Evolutionary conservation across 2,329 filamentous ascomycete species (phyloP), one percentile per base, ranked within the genome.

Genomic region (Penicillium verrucosum): DNA sequence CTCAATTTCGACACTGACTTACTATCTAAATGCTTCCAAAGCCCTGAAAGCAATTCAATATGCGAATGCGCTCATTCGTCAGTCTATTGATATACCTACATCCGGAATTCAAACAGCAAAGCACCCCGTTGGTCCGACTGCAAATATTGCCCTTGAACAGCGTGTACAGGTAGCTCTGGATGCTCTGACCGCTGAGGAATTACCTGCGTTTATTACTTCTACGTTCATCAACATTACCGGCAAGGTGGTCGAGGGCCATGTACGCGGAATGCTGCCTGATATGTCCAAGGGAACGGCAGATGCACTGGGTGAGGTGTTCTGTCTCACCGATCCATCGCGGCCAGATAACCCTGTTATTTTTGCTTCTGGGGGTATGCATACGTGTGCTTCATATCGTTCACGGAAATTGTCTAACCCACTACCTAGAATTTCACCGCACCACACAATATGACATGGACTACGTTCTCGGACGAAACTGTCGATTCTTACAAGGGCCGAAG

Each of bases 271-370:
- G 2, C 70, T 90, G n/a, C 84, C 87, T 4, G 76, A 81, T 0
- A 80, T 86, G 62, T 74, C 90, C 27, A 79, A 83, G 44, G 85
- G 89, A 49, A 82, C 88, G 23, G 89, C 87, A 0, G 87, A 91
- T 68, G 88, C 87, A 0, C 71, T 92, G 55, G 89, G 87, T 0
- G 88, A 92, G 68, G 88, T 90, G 0, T 92, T 91, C 64, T 92
- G 88, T 68, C 70, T 92, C 51, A 89, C 87, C 0, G 89, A 92
- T 70, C 88, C 89, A 11, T 89, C 86, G 1, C 78, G 87, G 56
- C 77, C 81, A 2, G 89, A 90, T 61, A 90, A 90, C 66, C 89
- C 88, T 1, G 89, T 91, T 58, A 84, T 90, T 1, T 90, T 91
- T 73, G 86, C 87, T 6, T 90, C 87, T 7, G 86, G 89, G 79